Conservation (phyloP, 495 filamentous ascomycete genomes). For the Aspergillus funiculosus region DNA sequence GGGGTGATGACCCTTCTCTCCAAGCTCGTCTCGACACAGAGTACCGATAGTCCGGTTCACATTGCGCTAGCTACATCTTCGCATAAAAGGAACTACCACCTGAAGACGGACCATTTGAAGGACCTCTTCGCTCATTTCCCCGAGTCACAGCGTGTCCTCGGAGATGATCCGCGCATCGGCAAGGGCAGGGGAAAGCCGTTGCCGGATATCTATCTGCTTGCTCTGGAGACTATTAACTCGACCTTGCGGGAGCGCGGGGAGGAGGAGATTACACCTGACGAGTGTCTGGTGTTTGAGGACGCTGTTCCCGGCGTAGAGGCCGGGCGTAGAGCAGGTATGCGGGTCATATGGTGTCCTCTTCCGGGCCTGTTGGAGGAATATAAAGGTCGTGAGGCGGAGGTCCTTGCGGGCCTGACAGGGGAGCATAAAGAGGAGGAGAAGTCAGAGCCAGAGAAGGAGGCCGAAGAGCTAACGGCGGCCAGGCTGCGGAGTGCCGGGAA, state of each 20-base stretch:
- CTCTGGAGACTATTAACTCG: slow-evolving; percentile 77
- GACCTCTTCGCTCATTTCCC: slow-evolving; percentile 72
- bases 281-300: slow-evolving; percentile 97
- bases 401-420: slow-evolving; percentile 76
- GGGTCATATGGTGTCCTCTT: slow-evolving; percentile 91
- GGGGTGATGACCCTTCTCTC: slow-evolving; percentile 67
- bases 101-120: slow-evolving; percentile 73
- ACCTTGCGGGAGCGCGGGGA: slow-evolving; percentile 55
- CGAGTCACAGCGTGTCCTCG: slow-evolving; percentile 61
- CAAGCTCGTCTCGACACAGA: slow-evolving; percentile 39
- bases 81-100: slow-evolving; percentile 59
- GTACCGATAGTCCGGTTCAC: slow-evolving; percentile 51
- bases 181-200: slow-evolving; percentile 82
- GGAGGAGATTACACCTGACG: slow-evolving; percentile 65
- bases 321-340: slow-evolving; percentile 87
- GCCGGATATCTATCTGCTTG: slow-evolving; percentile 91
- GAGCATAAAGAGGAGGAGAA: slow-evolving; percentile 56
- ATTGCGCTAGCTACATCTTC: slow-evolving; percentile 85
- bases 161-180: slow-evolving; percentile 79
- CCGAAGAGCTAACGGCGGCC: slow-evolving; percentile 37
- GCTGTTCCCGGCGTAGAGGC: slow-evolving; percentile 88
- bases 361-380: slow-evolving; percentile 70
- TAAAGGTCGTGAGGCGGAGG: slow-evolving; percentile 67
- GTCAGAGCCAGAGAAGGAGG: slow-evolving; percentile 38
- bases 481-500: slow-evolving; percentile 41